phyloP scores from a whole-genome alignment of 2,329 filamentous ascomycete genomes.

The Alternaria longipes region DNA sequence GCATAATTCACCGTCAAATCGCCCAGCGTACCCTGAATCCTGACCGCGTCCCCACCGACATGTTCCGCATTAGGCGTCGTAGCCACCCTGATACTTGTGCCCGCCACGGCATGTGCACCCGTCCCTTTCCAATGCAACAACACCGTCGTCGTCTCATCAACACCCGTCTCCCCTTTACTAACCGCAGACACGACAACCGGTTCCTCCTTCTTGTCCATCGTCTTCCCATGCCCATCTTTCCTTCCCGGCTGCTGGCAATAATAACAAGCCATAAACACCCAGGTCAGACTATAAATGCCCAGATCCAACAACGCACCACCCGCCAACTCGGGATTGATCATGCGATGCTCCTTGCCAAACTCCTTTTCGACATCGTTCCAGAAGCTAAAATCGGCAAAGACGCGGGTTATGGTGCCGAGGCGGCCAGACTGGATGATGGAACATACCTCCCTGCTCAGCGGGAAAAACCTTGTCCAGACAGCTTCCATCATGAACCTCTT shows the following conservation, averaged over 20 bases:
- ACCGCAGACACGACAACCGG: slow-evolving; percentile 72
- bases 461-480: slow-evolving; percentile 91
- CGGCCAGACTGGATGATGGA: slow-evolving; percentile 67
- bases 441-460: slow-evolving; percentile 77
- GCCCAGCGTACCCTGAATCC: slow-evolving; percentile 80
- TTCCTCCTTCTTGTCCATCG: slow-evolving; percentile 68
- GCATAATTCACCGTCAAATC: slow-evolving; percentile 81
- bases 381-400: slow-evolving; percentile 67
- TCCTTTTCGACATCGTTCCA: slow-evolving; percentile 68
- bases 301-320: slow-evolving; percentile 85
- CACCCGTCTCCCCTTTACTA: slow-evolving; percentile 75
- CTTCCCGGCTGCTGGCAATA: slow-evolving; percentile 68
- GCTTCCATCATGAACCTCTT: slow-evolving; percentile 63
- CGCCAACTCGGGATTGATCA: slow-evolving; percentile 86
- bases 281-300: slow-evolving; percentile 88
- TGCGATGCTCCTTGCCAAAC: slow-evolving; percentile 68
- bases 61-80: slow-evolving; percentile 65
- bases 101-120: slow-evolving; percentile 73
- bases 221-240: slow-evolving; percentile 36
- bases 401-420: slow-evolving; percentile 66
- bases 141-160: slow-evolving; percentile 78
- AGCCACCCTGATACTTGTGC: slow-evolving; percentile 51
- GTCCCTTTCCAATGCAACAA: slow-evolving; percentile 74
- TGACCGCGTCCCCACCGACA: slow-evolving; percentile 64
- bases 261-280: slow-evolving; percentile 89